phyloP scores from a whole-genome alignment of 495 filamentous ascomycete genomes.

The Podospora appendiculata region DNA sequence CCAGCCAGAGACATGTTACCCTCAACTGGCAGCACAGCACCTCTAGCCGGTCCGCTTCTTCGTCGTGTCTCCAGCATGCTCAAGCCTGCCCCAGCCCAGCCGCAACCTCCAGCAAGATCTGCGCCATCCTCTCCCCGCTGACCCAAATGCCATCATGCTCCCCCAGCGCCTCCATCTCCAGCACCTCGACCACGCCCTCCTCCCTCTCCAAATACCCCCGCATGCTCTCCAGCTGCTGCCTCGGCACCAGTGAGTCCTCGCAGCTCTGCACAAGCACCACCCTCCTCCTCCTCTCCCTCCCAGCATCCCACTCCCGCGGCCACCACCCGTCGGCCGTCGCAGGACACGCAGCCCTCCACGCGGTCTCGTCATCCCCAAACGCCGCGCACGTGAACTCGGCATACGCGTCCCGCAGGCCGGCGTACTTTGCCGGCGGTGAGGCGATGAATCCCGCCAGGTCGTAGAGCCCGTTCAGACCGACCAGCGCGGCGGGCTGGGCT shows the following conservation, averaged over 20 bases:
- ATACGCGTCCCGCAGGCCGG: slow-evolving; percentile 47
- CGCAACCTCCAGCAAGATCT: slow-evolving; percentile 11
- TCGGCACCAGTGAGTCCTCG: slow-evolving; percentile 27
- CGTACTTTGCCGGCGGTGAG: slow-evolving; percentile 17
- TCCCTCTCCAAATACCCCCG: slow-evolving; percentile 6
- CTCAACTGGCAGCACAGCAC: neutral
- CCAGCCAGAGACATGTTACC: too few species aligned
- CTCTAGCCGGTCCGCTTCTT: too few species aligned
- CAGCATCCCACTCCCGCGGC: slow-evolving; percentile 18
- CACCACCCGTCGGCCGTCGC: slow-evolving; percentile 16
- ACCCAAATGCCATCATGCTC: slow-evolving; percentile 21
- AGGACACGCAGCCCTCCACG: slow-evolving; percentile 50
- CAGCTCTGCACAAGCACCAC: slow-evolving; percentile 25
- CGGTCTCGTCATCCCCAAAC: slow-evolving; percentile 48
- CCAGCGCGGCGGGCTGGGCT: slow-evolving; percentile 16
- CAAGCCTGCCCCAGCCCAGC: too few species aligned
- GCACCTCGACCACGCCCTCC: slow-evolving; percentile 2
- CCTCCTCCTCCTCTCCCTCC: slow-evolving; percentile 12
- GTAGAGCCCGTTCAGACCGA: slow-evolving; percentile 57
- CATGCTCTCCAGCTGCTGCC: slow-evolving; percentile 20
- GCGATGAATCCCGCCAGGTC: slow-evolving; percentile 45
- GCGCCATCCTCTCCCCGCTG: slow-evolving; percentile 13
- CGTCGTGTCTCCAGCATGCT: too few species aligned
- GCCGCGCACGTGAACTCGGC: slow-evolving; percentile 51
- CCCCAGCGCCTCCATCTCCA: slow-evolving; percentile 9